Conservation (phyloP, 2,329 filamentous ascomycete genomes). For the Aquanectria penicillioides region DNA sequence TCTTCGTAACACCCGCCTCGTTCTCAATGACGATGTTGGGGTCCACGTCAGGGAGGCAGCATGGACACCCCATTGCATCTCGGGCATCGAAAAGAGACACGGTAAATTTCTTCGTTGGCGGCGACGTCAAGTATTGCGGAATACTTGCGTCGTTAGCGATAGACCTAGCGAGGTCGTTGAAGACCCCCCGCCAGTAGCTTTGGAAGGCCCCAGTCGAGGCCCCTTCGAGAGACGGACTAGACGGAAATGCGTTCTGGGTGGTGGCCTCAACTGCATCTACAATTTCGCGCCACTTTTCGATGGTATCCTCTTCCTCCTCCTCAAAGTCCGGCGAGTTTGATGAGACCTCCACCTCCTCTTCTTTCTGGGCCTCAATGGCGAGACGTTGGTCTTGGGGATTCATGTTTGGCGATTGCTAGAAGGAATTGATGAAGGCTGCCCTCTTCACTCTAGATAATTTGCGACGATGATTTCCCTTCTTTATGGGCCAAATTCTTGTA, state of each 20-base stretch:
- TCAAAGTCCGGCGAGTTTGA: neutral
- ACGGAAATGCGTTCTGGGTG: constrained; percentile 1
- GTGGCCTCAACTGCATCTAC: neutral
- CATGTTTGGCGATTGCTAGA: neutral
- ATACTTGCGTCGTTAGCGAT: neutral
- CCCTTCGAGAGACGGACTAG: constrained; percentile 11
- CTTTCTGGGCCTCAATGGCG: neutral
- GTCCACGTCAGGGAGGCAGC: constrained; percentile 7
- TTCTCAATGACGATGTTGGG: constrained; percentile 13
- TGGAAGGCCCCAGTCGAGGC: constrained; percentile 2
- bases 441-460: no score
- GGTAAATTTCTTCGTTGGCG: constrained; percentile 4
- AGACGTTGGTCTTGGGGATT: neutral
- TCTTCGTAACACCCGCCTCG: constrained; percentile 16
- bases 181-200: constrained; percentile 18
- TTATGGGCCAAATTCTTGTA: neutral
- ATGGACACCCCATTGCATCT: neutral
- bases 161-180: neutral
- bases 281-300: constrained; percentile 16
- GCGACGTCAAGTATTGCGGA: constrained; percentile 10
- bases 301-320: neutral
- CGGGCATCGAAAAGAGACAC: constrained; percentile 6
- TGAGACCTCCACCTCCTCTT: neutral
- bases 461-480: neutral
- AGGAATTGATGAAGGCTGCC: neutral